Base-by-base conservation (phyloP, 108 stramenopile genomes). In the Schizochytrium sp. region DNA sequence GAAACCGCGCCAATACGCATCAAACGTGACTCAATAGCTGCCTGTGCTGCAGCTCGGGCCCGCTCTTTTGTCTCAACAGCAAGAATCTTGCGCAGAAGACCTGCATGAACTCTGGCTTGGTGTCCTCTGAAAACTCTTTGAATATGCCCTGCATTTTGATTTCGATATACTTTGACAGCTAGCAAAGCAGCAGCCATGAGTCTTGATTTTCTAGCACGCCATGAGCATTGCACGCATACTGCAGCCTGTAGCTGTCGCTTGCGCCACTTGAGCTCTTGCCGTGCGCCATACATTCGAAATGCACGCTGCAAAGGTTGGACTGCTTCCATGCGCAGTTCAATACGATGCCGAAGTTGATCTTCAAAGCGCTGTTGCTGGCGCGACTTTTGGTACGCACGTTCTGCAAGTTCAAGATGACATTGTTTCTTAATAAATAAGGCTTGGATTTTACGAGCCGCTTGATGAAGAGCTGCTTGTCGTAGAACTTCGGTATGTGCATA, bases 171-270 rank as follows among this genome's bases (percentile, higher is more conserved):
- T 44, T 69, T 69, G 12, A 38, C 64, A 0, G 64, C 64, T 15
- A 44, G 64, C 19, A 69, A 44, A 7, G 64, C 64, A 15, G 15
- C 64, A 44, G 44, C 42, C 7, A 69, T 44, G 28, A 69, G 10
- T 38, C 64, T 0, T 38, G 42, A 69, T 28, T 69, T 69, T 44
- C 64, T 38, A 7, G 64, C 64, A 44, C 64, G 64, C 64, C 64
- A 69, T 7, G 64, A 38, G 64, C 64, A 69, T 44, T 69, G 64
- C 64, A 69, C 64, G 64, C 12, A 69, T 8, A 69, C 64, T 0
- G 28, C 64, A 7, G 64, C 64, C 64, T 69, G 42, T 38, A 38
- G 64, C 64, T 5, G 64, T 10, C 64, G 64, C 5, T 44, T 38
- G 19, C 12, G 64, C 10, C 28, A 15, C 64, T 38, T 44, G 19